phyloP scores from a whole-genome alignment of 345 rosid species.

The Lepidium africanum region DNA sequence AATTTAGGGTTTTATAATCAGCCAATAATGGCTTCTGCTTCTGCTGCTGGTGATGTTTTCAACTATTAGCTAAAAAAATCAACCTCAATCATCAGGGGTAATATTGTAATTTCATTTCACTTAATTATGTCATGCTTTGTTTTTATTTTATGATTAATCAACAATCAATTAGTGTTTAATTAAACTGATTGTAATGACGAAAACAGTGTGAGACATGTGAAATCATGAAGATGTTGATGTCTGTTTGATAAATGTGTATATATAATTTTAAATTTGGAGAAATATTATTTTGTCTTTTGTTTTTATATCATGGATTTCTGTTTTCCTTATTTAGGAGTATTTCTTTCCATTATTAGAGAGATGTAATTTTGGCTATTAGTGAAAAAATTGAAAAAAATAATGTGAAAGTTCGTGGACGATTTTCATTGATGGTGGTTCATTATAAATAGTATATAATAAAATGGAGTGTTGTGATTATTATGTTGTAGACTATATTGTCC shows the following conservation, averaged over 20 bases:
- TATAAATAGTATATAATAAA: not conserved
- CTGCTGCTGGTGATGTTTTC: slow-evolving; percentile 20
- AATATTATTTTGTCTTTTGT: slow-evolving; percentile 3
- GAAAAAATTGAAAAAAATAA: slow-evolving; percentile 7
- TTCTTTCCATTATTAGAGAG: slow-evolving; percentile 12
- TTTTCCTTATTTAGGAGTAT: slow-evolving; percentile 12
- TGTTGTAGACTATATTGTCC: slow-evolving; percentile 5
- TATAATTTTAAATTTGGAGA: not conserved
- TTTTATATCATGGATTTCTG: not conserved
- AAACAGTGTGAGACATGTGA: not conserved
- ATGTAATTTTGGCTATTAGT: slow-evolving; percentile 14
- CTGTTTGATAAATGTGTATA: not conserved
- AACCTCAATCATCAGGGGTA: not conserved
- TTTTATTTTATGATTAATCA: not conserved
- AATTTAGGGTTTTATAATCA: slow-evolving; percentile 43
- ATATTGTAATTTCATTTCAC: not conserved
- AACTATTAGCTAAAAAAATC: not conserved
- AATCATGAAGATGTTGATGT: slow-evolving; percentile 12
- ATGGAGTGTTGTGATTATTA: slow-evolving; percentile 10
- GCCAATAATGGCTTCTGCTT: slow-evolving; percentile 55
- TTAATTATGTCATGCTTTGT: not conserved
- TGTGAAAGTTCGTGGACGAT: slow-evolving; percentile 26
- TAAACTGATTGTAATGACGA: not conserved
- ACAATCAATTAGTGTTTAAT: not conserved
- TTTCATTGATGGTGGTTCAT: slow-evolving; percentile 12